phyloP scores from a whole-genome alignment of 176 grass and related monocot genomes.

The Oryza brachyantha region DNA sequence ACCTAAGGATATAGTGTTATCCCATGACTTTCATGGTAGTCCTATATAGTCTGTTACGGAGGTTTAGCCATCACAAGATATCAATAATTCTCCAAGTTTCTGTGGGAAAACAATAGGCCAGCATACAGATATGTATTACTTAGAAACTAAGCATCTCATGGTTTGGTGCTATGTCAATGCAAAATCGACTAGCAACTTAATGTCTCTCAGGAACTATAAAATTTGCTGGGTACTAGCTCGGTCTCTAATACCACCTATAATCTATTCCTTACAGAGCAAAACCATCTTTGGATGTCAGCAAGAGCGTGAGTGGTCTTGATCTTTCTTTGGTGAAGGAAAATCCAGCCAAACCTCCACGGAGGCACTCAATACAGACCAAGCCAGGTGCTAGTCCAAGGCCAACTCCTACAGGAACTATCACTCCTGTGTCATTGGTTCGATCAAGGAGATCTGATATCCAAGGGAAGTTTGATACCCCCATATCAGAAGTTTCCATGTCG shows the following conservation, averaged over 20 bases:
- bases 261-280: conserved; percentile 51
- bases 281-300: conserved; percentile 57
- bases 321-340: conserved; percentile 48
- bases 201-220: not conserved
- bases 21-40: not conserved
- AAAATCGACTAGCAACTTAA: conserved; percentile 30
- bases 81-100: not conserved
- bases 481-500: conserved; percentile 68
- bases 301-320: conserved; percentile 69
- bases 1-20: not conserved
- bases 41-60: not conserved
- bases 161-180: conserved; percentile 38
- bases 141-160: conserved; percentile 29
- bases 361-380: conserved; percentile 74
- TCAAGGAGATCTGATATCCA: conserved; percentile 27
- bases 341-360: conserved; percentile 62
- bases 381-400: conserved; percentile 51
- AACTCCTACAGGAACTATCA: conserved; percentile 37
- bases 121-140: conserved; percentile 10
- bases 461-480: conserved; percentile 61
- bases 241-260: conserved; percentile 3
- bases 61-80: not conserved
- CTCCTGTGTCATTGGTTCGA: conserved; percentile 49
- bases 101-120: conserved; percentile 22
- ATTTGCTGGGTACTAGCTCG: not conserved